Percentiles rank a stretch among this genome's conserved stretches.
These are phyloP conservation scores for Allium cepa DNA, from an alignment of 106 monocot genomes.

Conservation along the genomic window DNA sequence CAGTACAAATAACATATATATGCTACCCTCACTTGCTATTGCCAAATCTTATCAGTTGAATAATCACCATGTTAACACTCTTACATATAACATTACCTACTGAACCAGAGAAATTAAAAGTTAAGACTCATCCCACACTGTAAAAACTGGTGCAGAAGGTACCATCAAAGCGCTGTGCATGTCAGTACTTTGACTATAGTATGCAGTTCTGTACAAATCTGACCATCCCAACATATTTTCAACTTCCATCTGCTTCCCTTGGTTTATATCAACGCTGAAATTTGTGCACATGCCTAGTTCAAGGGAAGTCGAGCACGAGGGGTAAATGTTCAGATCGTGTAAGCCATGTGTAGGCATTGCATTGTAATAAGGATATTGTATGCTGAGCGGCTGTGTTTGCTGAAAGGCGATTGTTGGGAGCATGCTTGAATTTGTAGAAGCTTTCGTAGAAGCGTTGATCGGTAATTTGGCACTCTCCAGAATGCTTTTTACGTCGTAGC, in stretches of 20 bases:
- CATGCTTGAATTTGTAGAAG: slow-evolving; percentile 38
- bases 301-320: slow-evolving; percentile 10
- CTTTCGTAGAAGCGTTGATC: slow-evolving; percentile 52
- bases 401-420: neutral
- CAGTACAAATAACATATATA: neutral
- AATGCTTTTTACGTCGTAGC: slow-evolving; percentile 83
- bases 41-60: slow-evolving; percentile 8
- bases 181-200: neutral
- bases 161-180: slow-evolving; percentile 14
- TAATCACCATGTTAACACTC: neutral
- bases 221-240: slow-evolving; percentile 18
- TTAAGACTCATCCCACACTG: slow-evolving; percentile 39
- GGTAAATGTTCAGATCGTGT: too few species aligned
- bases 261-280: slow-evolving; percentile 11
- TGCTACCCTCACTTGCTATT: slow-evolving; percentile 10
- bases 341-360: too few species aligned
- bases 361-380: too few species aligned
- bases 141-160: slow-evolving; percentile 31
- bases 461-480: slow-evolving; percentile 69
- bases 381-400: too few species aligned
- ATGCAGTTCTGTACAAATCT: neutral
- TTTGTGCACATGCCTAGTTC: slow-evolving; percentile 5
- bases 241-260: neutral
- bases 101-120: neutral
- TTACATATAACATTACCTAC: neutral